Evolutionary conservation across 1,284 basidiomycete genomes (phyloP), one percentile per base, ranked within the genome.

Genomic region (Naganishia sp.): DNA sequence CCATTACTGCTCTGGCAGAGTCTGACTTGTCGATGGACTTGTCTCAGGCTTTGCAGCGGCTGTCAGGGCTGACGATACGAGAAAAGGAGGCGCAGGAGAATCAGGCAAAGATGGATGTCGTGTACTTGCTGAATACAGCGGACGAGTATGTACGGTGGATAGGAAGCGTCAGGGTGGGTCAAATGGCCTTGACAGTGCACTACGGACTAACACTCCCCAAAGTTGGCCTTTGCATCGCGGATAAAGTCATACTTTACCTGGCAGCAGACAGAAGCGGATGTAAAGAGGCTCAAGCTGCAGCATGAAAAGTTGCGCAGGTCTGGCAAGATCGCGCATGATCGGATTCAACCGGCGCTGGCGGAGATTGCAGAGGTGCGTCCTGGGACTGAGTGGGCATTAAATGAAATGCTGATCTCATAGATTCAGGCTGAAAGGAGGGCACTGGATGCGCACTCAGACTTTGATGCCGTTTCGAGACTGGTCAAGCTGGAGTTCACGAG

Each of bases 111-210:
- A 86, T 88, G 70, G 92, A 95, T 76, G 83, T 92, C 70, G 81
- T 86, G 31, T 87, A 89, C 2, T 76, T 95, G 28, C 83, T 93
- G 83, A 86, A 86, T 67, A 72, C 78, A 84, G 89, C 87, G 51
- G 93, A 98, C 74, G 94, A 97, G 79, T 98, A 98, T 76, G 87
- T 93, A 32, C 85, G 95, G 51, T 83, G 97, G 56, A 93, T 97
- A 67, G 88, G 87, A 68, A 92, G 90, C 67, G 93, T 97, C 58
- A 84, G 93, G 71, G 90, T 92, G 74, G 68, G 88, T 81, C 53
- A 55, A 53, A 43, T 25, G 32, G n/a, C 31, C 17, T 21, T 21
- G 39, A 6, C 21, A 23, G n/a, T 15, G 25, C 54, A 21, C 42
- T 7, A 9, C 28, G 15, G 17, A 28, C 17, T 28, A 9, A 35